A percentile compares a stretch with the other conserved stretches of the same genome.
These are phyloP conservation scores for Trametes pubescens DNA, from an alignment of 1,284 basidiomycete species.

Conservation along the genomic window DNA sequence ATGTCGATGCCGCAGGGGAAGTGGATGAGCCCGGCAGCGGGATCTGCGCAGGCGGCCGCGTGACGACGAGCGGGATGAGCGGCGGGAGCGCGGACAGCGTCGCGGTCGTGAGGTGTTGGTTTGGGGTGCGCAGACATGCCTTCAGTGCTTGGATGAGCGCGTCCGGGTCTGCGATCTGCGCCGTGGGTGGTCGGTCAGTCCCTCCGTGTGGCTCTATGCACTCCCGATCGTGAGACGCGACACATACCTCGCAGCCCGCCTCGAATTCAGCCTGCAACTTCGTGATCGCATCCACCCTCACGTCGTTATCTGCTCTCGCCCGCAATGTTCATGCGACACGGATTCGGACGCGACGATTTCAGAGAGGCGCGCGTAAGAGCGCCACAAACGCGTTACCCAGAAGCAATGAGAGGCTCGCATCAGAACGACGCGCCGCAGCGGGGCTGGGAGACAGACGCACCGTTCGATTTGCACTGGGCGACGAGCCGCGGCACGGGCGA, in stretches of 20 bases:
- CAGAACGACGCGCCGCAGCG: constrained; percentile 13
- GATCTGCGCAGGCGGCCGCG: constrained; percentile 41
- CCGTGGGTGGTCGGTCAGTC: not conserved
- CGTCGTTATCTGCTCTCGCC: constrained; percentile 68
- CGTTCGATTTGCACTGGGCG: constrained; percentile 73
- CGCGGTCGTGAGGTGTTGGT: constrained; percentile 83
- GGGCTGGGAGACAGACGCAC: constrained; percentile 47
- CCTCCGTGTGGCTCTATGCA: not conserved
- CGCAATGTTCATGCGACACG: not conserved
- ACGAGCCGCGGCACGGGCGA: constrained; percentile 67
- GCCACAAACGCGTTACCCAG: constrained; percentile 18
- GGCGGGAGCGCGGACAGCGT: constrained; percentile 70
- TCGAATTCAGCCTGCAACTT: constrained; percentile 81
- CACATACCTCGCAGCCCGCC: constrained; percentile 66
- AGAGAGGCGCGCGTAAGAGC: constrained; percentile 7
- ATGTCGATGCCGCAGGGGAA: constrained; percentile 54
- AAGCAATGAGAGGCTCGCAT: constrained; percentile 2
- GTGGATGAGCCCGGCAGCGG: constrained; percentile 56
- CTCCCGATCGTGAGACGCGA: constrained; percentile 12
- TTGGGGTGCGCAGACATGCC: constrained; percentile 77
- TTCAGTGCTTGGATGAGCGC: constrained; percentile 74
- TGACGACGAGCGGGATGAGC: constrained; percentile 67
- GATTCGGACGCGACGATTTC: constrained; percentile 5
- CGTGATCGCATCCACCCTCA: constrained; percentile 78
- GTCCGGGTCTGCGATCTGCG: constrained; percentile 75